Evolutionary conservation across 306 rosid genomes (phyloP).

Genomic region (Cicer pinnatifidum): DNA sequence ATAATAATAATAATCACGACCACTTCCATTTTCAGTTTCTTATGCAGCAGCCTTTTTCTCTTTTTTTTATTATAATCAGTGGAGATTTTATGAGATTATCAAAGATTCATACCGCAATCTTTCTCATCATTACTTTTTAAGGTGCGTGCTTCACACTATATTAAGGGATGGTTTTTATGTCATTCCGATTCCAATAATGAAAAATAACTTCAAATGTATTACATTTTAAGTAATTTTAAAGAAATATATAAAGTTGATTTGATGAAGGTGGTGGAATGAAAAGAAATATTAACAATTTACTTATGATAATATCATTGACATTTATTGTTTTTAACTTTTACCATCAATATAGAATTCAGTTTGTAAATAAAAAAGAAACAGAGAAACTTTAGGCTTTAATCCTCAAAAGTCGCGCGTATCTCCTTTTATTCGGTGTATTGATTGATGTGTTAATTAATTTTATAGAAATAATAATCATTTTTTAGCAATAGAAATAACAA

Average conservation of each 20-base stretch:
- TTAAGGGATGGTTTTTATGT: too few relatives aligned
- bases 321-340: too few relatives aligned
- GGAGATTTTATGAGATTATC: conserved; percentile 66
- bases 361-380: too few relatives aligned
- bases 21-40: conserved; percentile 27
- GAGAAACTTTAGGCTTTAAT: conserved; percentile 40
- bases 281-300: conserved; percentile 36
- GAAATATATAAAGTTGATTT: too few relatives aligned
- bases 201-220: too few relatives aligned
- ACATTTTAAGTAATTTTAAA: too few relatives aligned
- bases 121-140: conserved; percentile 63
- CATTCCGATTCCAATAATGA: too few relatives aligned
- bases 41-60: conserved; percentile 55
- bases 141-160: conserved; percentile 32
- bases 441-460: conserved; percentile 37
- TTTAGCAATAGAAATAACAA: conserved; percentile 36
- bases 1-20: conserved; percentile 31
- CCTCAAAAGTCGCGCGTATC: conserved; percentile 39
- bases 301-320: background rate
- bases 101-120: conserved; percentile 59
- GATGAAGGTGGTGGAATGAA: too few relatives aligned
- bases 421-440: conserved; percentile 41
- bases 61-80: conserved; percentile 49
- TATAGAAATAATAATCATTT: conserved; percentile 38
- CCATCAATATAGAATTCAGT: too few relatives aligned